These are phyloP conservation scores for Microbotryomycetes sp. DNA, from an alignment of 1,284 basidiomycete species.

Conservation along the genomic window DNA sequence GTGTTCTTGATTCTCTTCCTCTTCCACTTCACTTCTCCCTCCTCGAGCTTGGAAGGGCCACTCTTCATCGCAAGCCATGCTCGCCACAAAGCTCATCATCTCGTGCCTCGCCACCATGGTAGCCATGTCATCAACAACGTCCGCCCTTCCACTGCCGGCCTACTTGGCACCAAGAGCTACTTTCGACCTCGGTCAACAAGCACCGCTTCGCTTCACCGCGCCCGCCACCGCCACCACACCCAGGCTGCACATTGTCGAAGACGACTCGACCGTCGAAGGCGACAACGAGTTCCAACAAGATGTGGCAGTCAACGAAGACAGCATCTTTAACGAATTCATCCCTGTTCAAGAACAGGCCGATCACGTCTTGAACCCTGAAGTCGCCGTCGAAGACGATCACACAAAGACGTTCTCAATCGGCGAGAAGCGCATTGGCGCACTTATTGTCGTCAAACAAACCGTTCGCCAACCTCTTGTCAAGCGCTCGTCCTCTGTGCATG, in stretches of 20 bases:
- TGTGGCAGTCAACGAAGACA: not conserved
- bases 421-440: not conserved
- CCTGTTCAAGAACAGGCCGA: not conserved
- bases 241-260: not conserved
- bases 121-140: not conserved
- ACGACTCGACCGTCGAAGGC: not conserved
- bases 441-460: not conserved
- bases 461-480: too few relatives aligned
- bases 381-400: not conserved
- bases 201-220: not conserved
- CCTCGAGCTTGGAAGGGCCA: not conserved
- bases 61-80: not conserved
- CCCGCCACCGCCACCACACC: not conserved
- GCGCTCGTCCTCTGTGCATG: too few relatives aligned
- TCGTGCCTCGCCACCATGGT: not conserved
- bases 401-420: not conserved
- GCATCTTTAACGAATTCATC: not conserved
- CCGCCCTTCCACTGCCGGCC: not conserved
- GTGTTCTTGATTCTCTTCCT: not conserved
- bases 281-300: not conserved
- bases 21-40: not conserved
- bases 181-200: not conserved
- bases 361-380: not conserved
- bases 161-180: not conserved
- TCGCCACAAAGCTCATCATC: not conserved